These are phyloP conservation scores for Bisporella sp. DNA, from an alignment of 2,329 filamentous ascomycete genomes.

Conservation along the genomic window DNA sequence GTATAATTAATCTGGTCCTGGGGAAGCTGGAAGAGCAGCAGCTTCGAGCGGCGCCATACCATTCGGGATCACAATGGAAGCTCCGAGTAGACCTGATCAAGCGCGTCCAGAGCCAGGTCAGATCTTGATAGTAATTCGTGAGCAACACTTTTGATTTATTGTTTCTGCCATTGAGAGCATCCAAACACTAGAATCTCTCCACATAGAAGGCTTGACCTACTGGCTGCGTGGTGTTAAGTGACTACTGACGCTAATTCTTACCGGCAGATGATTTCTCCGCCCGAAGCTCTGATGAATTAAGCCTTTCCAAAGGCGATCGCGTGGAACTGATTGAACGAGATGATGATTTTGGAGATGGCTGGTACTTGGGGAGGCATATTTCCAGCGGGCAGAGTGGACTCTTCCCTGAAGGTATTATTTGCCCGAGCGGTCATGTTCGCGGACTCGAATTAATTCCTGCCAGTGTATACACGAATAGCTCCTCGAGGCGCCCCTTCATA, in stretches of 20 bases:
- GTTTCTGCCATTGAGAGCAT: no score
- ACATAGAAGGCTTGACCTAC: no score
- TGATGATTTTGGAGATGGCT: conserved; percentile 83
- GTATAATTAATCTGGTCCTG: no score
- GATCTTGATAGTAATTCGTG: conserved; percentile 65
- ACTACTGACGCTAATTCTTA: not conserved
- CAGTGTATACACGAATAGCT: conserved; percentile 29
- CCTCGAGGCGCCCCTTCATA: conserved; percentile 25
- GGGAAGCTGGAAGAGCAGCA: no score
- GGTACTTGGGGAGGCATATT: conserved; percentile 73
- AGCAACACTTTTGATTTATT: conserved; percentile 30
- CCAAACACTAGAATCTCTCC: no score
- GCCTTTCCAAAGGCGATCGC: conserved; percentile 74
- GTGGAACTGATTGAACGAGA: conserved; percentile 80
- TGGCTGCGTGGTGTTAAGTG: no score
- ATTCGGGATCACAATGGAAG: conserved; percentile 16
- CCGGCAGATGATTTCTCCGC: conserved; percentile 82
- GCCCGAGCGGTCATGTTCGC: not conserved
- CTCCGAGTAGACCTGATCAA: conserved; percentile 26
- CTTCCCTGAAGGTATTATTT: conserved; percentile 66
- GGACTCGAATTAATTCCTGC: conserved; percentile 9
- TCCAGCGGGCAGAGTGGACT: conserved; percentile 68
- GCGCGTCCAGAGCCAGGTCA: conserved; percentile 54
- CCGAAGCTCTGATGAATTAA: conserved; percentile 88
- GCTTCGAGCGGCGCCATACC: no score